These are phyloP conservation scores for Xerocomus potaroensis DNA, from an alignment of 768 basidiomycete genomes.

Conservation along the genomic window DNA sequence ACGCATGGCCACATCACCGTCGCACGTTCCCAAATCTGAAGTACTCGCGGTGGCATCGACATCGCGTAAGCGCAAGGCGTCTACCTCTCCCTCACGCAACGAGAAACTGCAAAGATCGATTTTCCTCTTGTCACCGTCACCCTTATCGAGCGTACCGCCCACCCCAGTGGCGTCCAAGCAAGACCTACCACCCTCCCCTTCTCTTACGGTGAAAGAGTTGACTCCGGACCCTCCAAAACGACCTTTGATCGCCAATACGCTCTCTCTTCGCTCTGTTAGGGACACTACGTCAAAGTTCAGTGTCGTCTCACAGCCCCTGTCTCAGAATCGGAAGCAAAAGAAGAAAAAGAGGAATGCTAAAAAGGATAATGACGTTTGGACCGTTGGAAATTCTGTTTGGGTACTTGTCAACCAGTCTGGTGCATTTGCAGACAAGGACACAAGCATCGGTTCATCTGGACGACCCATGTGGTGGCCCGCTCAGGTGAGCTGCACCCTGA, in stretches of 20 bases:
- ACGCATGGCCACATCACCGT: conserved; percentile 3
- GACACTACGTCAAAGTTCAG: conserved; percentile 9
- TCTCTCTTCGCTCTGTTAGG: conserved; percentile 9
- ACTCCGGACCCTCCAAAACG: conserved; percentile 4
- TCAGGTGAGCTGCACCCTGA: conserved; percentile 40
- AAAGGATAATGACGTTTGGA: conserved; percentile 10
- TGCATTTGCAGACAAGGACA: conserved; percentile 29
- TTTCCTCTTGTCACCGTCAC: conserved; percentile 19
- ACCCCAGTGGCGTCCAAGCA: conserved; percentile 10
- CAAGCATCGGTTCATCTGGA: conserved; percentile 16
- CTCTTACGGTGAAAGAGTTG: background rate
- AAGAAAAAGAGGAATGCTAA: conserved; percentile 1
- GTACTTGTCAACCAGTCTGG: conserved; percentile 44
- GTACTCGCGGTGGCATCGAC: conserved; percentile 10
- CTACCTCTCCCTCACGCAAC: conserved; percentile 6
- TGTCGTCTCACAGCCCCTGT: conserved; percentile 18
- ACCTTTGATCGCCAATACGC: conserved; percentile 7
- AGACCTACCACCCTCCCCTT: conserved; percentile 19
- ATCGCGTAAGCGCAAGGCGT: conserved; percentile 28
- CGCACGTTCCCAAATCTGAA: conserved; percentile 13
- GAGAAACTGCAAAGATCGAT: conserved; percentile 7
- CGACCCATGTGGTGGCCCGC: conserved; percentile 66
- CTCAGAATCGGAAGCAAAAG: conserved; percentile 21
- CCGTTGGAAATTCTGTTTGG: conserved; percentile 46
- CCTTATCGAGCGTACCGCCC: conserved; percentile 25